Percentiles rank a stretch among this genome's conserved stretches.
phyloP scores from a whole-genome alignment of 768 basidiomycete species.

The Lactifluus subvellereus region DNA sequence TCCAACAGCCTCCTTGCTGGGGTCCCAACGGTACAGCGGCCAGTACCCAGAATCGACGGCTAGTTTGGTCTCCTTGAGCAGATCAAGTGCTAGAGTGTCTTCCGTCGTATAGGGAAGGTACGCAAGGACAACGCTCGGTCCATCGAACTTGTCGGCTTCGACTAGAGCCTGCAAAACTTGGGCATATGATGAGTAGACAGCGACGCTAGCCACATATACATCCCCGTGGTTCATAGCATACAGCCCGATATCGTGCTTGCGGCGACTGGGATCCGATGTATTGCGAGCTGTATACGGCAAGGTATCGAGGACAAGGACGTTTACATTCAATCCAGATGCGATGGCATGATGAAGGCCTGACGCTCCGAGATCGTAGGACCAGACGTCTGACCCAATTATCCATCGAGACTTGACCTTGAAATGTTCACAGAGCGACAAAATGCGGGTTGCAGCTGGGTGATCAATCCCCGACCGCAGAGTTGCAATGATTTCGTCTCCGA shows the following conservation, averaged over 20 bases:
- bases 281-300: conserved; percentile 80
- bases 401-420: conserved; percentile 74
- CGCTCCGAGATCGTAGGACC: conserved; percentile 95
- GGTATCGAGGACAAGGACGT: conserved; percentile 93
- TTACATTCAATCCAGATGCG: conserved; percentile 85
- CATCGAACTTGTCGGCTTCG: conserved; percentile 86
- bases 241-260: conserved; percentile 94
- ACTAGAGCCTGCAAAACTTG: conserved; percentile 88
- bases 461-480: conserved; percentile 40
- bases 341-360: conserved; percentile 95
- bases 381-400: conserved; percentile 98
- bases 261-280: conserved; percentile 58
- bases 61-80: conserved; percentile 96
- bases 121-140: conserved; percentile 88
- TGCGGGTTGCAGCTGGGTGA: conserved; percentile 45
- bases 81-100: conserved; percentile 69
- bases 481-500: conserved; percentile 53
- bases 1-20: conserved; percentile 65
- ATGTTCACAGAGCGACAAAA: conserved; percentile 55
- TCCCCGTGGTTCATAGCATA: conserved; percentile 99
- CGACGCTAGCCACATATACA: conserved; percentile 92
- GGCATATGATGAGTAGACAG: conserved; percentile 92
- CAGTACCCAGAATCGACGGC: conserved; percentile 96
- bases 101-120: conserved; percentile 88
- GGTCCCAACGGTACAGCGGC: conserved; percentile 98